These are phyloP conservation scores for Capsicum rhomboideum DNA, from an alignment of 257 asterid species.

Conservation along the genomic window DNA sequence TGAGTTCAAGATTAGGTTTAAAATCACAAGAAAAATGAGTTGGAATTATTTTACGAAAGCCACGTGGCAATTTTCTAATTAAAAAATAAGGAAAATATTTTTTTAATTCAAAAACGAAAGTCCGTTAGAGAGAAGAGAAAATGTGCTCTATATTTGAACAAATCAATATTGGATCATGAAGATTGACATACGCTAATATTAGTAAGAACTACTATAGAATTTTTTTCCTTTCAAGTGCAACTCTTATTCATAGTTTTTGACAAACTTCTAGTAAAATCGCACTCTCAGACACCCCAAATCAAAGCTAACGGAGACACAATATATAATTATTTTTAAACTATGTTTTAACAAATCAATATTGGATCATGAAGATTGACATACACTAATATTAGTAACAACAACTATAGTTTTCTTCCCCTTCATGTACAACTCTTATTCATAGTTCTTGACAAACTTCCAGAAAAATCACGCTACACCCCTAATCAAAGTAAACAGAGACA, in stretches of 20 bases:
- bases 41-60: no score
- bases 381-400: not conserved
- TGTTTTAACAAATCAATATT: not conserved
- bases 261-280: conserved; percentile 33
- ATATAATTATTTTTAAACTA: no score
- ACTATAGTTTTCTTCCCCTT: not conserved
- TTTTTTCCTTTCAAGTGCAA: not conserved
- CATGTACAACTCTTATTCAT: not conserved
- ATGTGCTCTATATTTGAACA: not conserved
- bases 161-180: not conserved
- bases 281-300: conserved; percentile 48
- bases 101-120: no score
- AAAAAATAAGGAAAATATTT: no score
- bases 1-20: no score
- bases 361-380: not conserved
- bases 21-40: no score
- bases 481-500: conserved; percentile 49
- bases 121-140: no score
- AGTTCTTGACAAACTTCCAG: not conserved
- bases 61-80: no score
- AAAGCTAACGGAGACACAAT: conserved; percentile 47
- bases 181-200: not conserved
- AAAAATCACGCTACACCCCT: conserved; percentile 66
- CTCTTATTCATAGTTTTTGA: not conserved
- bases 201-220: not conserved